Evolutionary conservation across 179 eudicot species (phyloP), one percentile per base, ranked within the genome.

Genomic region (Beta lomatogona): DNA sequence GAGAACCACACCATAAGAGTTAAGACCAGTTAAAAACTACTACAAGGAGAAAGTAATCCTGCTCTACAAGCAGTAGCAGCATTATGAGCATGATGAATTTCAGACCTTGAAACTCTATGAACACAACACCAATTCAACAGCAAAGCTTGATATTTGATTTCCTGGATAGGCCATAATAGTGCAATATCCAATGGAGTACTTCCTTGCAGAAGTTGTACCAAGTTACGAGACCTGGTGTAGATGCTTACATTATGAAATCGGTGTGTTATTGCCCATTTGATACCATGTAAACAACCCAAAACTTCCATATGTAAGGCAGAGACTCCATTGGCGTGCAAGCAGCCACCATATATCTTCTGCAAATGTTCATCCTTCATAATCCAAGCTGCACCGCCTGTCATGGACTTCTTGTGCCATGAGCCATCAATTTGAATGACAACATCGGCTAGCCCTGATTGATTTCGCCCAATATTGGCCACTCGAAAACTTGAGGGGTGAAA

Each of bases 81-180:
- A 67, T 67, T 67, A 67, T 10, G 25, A 67, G 71, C 48, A 67
- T 31, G 71, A 36, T 10, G 9, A 6, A 41, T 11, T 67, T 36
- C 19, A 36, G 45, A 31, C 71, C 9, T 67, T 36, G 71, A 28
- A 46, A 67, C 71, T 18, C 36, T 67, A 11, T 67, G 36, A 19
- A 67, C 71, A 67, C 71, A 67, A 13, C 71, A 67, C 48, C 71
- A 67, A 9, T 67, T 67, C 48, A 67, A 67, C n/a, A 67, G 71
- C 46, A 67, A 14, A 67, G 71, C 71, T 31, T 67, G 71, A 67
- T 67, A 31, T 25, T 28, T 67, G 13, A 67, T 67, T 67, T 67
- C 71, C 71, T 67, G 71, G 6, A 67, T 67, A 15, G 11, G 28
- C 25, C 19, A 36, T 2, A 67, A 8, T 21, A 67, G 46, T 67